Evolutionary conservation across 2,329 filamentous ascomycete species (phyloP).

Genomic region (Mollisiaceae sp.): DNA sequence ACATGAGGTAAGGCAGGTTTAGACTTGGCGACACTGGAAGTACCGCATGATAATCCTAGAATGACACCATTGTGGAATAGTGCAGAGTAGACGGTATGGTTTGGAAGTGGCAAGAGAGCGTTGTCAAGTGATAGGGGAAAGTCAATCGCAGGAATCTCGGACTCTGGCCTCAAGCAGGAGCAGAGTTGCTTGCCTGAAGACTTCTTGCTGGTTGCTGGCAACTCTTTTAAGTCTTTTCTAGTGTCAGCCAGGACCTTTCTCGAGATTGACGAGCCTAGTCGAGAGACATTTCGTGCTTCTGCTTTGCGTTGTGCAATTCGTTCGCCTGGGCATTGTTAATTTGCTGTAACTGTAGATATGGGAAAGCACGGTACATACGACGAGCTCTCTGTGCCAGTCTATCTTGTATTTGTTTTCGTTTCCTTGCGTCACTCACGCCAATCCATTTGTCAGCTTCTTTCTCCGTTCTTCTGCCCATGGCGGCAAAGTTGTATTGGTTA

Average conservation of each 20-base stretch:
- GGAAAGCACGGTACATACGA: conserved; percentile 22
- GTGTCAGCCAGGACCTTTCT: too few species aligned
- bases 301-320: conserved; percentile 1
- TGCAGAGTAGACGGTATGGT: conserved; percentile 25
- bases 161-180: not conserved
- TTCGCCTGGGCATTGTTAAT: not conserved
- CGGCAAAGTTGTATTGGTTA: not conserved
- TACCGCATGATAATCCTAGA: conserved; percentile 25
- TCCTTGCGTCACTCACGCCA: conserved; percentile 27
- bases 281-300: not conserved
- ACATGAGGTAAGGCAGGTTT: conserved; percentile 7
- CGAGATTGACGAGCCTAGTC: not conserved
- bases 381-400: conserved; percentile 32
- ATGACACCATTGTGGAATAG: conserved; percentile 30
- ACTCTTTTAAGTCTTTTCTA: too few species aligned
- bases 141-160: not conserved
- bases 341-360: not conserved
- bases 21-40: conserved; percentile 9
- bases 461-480: not conserved
- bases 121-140: not conserved
- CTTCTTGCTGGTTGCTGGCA: not conserved
- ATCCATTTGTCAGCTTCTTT: conserved; percentile 17
- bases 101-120: conserved; percentile 1
- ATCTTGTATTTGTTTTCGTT: conserved; percentile 34
- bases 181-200: not conserved